Conservation (phyloP, 75 land plant genomes). For the Cunninghamia lanceolata region DNA sequence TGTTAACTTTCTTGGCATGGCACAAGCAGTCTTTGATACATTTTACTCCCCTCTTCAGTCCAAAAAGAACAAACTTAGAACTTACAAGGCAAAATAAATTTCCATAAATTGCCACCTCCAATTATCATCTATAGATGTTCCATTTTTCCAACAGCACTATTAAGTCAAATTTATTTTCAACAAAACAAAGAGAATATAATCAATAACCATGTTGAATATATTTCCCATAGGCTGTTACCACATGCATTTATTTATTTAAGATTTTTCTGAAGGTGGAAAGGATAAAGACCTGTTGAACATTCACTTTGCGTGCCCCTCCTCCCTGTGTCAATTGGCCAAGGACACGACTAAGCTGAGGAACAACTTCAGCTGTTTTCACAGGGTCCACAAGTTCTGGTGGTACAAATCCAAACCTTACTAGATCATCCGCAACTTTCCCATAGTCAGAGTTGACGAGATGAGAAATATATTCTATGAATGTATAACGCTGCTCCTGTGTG, state of each 20-base stretch:
- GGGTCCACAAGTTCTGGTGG: conserved; percentile 48
- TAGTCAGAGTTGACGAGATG: conserved; percentile 49
- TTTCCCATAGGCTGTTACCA: background rate
- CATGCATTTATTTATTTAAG: background rate
- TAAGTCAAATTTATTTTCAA: background rate
- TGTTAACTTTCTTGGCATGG: background rate
- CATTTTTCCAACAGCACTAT: background rate
- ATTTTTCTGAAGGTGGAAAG: background rate
- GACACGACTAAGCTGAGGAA: conserved; percentile 42
- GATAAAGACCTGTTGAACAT: conserved; percentile 43
- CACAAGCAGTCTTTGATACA: background rate
- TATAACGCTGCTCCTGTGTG: conserved; percentile 45
- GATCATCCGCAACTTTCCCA: conserved; percentile 44
- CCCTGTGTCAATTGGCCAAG: conserved; percentile 40
- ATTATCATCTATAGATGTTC: background rate
- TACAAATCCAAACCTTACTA: conserved; percentile 54
- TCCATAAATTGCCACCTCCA: background rate
- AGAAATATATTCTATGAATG: conserved; percentile 47
- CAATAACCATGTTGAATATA: background rate
- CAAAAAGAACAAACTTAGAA: background rate
- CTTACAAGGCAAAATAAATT: background rate
- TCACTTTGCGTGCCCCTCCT: conserved; percentile 54
- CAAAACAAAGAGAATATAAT: background rate
- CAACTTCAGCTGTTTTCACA: conserved; percentile 37
- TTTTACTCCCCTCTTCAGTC: background rate